Conservation (phyloP, 1,284 basidiomycete species). For the Dichomitus squalens region DNA sequence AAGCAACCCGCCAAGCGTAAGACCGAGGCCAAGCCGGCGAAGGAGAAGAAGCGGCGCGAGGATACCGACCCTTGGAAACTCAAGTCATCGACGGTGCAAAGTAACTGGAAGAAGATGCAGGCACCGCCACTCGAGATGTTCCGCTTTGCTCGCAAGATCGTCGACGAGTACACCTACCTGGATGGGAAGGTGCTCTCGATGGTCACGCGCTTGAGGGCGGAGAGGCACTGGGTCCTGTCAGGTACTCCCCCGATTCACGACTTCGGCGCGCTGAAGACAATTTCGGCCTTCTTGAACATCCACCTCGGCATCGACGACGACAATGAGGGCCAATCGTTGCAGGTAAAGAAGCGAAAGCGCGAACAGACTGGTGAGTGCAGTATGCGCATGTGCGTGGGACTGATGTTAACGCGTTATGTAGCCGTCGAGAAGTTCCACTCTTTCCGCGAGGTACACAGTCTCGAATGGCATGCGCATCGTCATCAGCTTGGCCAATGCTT, state of each 20-base stretch:
- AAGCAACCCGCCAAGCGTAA: constrained; percentile 45
- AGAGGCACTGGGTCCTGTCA: constrained; percentile 92
- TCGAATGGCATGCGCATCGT: constrained; percentile 91
- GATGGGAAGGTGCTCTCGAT: constrained; percentile 80
- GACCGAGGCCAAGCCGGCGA: constrained; percentile 48
- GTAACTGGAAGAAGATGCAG: constrained; percentile 80
- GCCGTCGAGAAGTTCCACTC: constrained; percentile 94
- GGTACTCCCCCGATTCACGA: constrained; percentile 94
- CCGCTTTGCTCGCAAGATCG: constrained; percentile 85
- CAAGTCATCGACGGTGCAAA: constrained; percentile 58
- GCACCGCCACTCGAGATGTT: constrained; percentile 91
- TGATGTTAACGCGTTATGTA: constrained; percentile 33
- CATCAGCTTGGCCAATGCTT: constrained; percentile 85
- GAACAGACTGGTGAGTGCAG: constrained; percentile 78
- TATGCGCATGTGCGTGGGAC: background rate
- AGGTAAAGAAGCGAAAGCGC: constrained; percentile 77
- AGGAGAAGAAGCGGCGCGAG: constrained; percentile 62
- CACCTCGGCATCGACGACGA: constrained; percentile 92
- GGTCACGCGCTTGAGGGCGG: constrained; percentile 77
- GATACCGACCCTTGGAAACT: constrained; percentile 85
- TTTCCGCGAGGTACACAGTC: constrained; percentile 90
- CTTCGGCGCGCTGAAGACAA: constrained; percentile 90
- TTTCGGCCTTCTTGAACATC: constrained; percentile 83
- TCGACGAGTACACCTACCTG: constrained; percentile 96
- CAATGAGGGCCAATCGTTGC: constrained; percentile 73